phyloP scores from a whole-genome alignment of 768 basidiomycete genomes.

The Cystoderma amianthinum region DNA sequence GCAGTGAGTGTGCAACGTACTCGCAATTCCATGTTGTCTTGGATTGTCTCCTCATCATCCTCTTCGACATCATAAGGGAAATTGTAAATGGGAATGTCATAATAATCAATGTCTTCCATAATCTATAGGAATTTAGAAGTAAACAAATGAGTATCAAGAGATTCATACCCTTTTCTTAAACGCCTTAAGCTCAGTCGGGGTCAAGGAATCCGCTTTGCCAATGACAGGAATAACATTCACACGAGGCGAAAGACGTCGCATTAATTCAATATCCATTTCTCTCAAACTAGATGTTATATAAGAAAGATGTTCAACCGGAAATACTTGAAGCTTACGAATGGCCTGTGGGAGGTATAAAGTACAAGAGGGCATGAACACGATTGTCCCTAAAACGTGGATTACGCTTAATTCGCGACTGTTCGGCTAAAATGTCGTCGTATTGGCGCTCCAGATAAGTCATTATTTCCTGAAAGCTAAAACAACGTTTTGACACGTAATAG shows the following conservation, averaged over 20 bases:
- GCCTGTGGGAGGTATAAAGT: conserved; percentile 88
- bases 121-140: conserved; percentile 47
- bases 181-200: conserved; percentile 67
- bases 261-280: conserved; percentile 91
- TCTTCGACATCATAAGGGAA: conserved; percentile 94
- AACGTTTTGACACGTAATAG: conserved; percentile 5
- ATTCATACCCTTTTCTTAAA: conserved; percentile 72
- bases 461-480: conserved; percentile 77
- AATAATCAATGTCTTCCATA: conserved; percentile 91
- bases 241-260: conserved; percentile 82
- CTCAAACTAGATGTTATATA: conserved; percentile 42
- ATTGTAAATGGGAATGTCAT: conserved; percentile 87
- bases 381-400: conserved; percentile 90
- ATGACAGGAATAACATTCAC: conserved; percentile 93
- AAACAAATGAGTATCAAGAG: too few relatives aligned
- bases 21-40: conserved; percentile 84
- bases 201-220: conserved; percentile 85
- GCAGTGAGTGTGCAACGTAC: conserved; percentile 26
- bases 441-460: conserved; percentile 83
- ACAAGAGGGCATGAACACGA: conserved; percentile 80
- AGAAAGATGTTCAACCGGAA: conserved; percentile 2
- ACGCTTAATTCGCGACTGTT: conserved; percentile 87
- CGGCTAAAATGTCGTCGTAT: conserved; percentile 87
- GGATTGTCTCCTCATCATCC: conserved; percentile 88
- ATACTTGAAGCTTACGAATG: conserved; percentile 55